A percentile compares a stretch with the other conserved stretches of the same genome.
Evolutionary conservation across 2,329 filamentous ascomycete genomes (phyloP).

Genomic region (Ophiostoma quercus): DNA sequence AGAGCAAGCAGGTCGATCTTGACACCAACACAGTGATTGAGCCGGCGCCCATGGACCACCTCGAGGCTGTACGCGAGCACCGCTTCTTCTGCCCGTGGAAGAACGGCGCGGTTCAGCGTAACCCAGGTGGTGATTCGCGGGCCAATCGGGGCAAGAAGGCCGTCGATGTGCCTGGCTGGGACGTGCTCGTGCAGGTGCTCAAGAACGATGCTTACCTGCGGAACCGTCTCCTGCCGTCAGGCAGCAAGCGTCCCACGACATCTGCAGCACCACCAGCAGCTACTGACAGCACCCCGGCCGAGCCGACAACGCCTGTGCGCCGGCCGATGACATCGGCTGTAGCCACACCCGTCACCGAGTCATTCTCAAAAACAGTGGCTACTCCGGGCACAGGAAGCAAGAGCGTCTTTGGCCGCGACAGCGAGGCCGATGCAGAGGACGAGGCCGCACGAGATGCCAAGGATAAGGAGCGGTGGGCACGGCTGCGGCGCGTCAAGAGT

Average conservation of each 20-base stretch:
- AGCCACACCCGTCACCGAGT: background rate
- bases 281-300: background rate
- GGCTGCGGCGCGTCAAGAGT: constrained; percentile 65
- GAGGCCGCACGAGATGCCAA: constrained; percentile 49
- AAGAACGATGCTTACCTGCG: constrained; percentile 55
- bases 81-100: constrained; percentile 82
- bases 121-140: constrained; percentile 33
- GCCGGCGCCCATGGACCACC: constrained; percentile 57
- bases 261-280: background rate
- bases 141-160: constrained; percentile 8
- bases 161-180: constrained; percentile 49
- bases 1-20: constrained; percentile 61
- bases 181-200: constrained; percentile 49
- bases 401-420: constrained; percentile 19
- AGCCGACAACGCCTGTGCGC: constrained; percentile 13
- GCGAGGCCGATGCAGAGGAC: constrained; percentile 32
- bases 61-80: constrained; percentile 68
- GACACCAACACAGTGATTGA: constrained; percentile 48
- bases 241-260: background rate
- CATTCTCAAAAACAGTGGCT: background rate
- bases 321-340: background rate
- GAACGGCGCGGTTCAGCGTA: constrained; percentile 57
- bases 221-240: constrained; percentile 31
- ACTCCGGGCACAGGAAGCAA: constrained; percentile 22
- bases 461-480: constrained; percentile 69